A percentile compares a stretch with the other conserved stretches of the same genome.
Evolutionary conservation across 768 basidiomycete genomes (phyloP).

Genomic region (Dentipellis sp.): DNA sequence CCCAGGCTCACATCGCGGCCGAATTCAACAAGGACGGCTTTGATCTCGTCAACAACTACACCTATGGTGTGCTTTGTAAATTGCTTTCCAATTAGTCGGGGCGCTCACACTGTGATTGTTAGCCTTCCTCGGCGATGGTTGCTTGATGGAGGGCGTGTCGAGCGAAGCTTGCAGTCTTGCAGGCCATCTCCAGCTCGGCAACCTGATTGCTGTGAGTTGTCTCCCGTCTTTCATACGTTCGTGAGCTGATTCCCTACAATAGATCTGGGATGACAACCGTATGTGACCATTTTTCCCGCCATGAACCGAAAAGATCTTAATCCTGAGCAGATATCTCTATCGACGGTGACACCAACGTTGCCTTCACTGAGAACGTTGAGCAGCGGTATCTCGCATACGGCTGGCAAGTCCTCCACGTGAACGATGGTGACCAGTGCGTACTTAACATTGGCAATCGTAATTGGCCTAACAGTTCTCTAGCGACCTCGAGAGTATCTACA

Average conservation of each 20-base stretch:
- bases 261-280: conserved; percentile 98
- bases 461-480: conserved; percentile 26
- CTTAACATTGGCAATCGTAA: not conserved
- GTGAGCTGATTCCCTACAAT: conserved; percentile 14
- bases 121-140: conserved; percentile 94
- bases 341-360: conserved; percentile 84
- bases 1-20: conserved; percentile 85
- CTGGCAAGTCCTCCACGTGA: conserved; percentile 86
- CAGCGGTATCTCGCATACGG: conserved; percentile 86
- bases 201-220: conserved; percentile 74
- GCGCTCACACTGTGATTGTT: conserved; percentile 6
- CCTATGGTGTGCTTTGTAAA: conserved; percentile 55
- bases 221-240: conserved; percentile 4
- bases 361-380: conserved; percentile 92
- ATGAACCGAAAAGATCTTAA: conserved; percentile 6
- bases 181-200: conserved; percentile 89
- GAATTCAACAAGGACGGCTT: conserved; percentile 83
- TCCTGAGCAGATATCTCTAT: conserved; percentile 75
- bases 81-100: conserved; percentile 1
- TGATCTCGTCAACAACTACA: conserved; percentile 76
- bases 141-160: conserved; percentile 96
- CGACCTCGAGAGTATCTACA: conserved; percentile 68
- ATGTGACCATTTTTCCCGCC: conserved; percentile 21
- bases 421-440: conserved; percentile 66
- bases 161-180: conserved; percentile 87